phyloP scores from a whole-genome alignment of 768 basidiomycete species.

The Thelephora ganbajun region DNA sequence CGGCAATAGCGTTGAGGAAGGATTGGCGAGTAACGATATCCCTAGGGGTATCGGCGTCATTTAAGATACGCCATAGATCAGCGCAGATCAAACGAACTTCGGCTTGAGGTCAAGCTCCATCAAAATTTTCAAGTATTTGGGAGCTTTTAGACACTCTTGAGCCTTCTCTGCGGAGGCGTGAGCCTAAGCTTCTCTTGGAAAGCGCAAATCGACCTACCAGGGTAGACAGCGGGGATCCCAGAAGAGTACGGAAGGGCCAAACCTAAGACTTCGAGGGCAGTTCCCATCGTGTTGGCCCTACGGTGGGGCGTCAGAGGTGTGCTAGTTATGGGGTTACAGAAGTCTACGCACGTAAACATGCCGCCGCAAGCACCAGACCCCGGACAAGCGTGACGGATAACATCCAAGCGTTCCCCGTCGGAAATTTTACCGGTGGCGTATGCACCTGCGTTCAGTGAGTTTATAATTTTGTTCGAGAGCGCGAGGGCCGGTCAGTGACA shows the following conservation, averaged over 20 bases:
- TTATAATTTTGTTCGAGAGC: not conserved
- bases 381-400: conserved; percentile 76
- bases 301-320: not conserved
- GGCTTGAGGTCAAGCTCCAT: conserved; percentile 74
- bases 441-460: conserved; percentile 35
- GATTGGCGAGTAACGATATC: conserved; percentile 57
- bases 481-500: not conserved
- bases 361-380: conserved; percentile 78
- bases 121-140: conserved; percentile 59
- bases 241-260: conserved; percentile 79
- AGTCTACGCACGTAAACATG: conserved; percentile 58
- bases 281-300: conserved; percentile 82
- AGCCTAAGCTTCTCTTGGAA: not conserved
- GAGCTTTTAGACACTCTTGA: conserved; percentile 72
- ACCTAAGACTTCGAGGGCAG: conserved; percentile 70
- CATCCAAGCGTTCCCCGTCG: conserved; percentile 73
- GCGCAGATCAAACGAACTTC: conserved; percentile 23
- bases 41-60: conserved; percentile 21
- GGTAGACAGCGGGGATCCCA: conserved; percentile 60
- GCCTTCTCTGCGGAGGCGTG: conserved; percentile 42
- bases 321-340: not conserved
- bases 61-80: not conserved
- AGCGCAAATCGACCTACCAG: conserved; percentile 26
- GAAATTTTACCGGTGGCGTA: conserved; percentile 62
- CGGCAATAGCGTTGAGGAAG: conserved; percentile 74